Evolutionary conservation across 1,139 yeast species (phyloP).

Genomic region (Zygosaccharomyces pseudobailii): DNA sequence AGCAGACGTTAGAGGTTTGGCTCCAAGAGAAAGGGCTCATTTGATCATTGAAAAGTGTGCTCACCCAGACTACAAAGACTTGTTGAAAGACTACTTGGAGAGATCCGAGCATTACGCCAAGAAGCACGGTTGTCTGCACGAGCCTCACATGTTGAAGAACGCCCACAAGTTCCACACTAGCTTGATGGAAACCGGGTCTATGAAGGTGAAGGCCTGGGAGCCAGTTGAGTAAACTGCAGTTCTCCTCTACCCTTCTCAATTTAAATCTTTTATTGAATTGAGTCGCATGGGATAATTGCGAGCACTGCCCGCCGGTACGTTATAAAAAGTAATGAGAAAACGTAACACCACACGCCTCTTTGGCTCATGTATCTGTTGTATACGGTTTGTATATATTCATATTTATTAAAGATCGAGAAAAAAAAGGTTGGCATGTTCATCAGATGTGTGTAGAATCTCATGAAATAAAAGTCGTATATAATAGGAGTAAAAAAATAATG

Average conservation of each 20-base stretch:
- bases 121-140: conserved; percentile 78
- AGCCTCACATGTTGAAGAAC: conserved; percentile 86
- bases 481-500: no score
- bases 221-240: conserved; percentile 12
- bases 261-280: neutral
- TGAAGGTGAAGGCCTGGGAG: conserved; percentile 89
- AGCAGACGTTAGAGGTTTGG: conserved; percentile 91
- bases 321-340: neutral
- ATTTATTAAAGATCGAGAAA: neutral
- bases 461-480: no score
- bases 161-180: conserved; percentile 94
- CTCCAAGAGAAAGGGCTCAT: conserved; percentile 90
- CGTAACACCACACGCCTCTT: neutral
- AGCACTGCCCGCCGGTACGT: neutral
- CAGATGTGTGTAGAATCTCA: neutral
- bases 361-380: neutral
- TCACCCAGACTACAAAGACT: conserved; percentile 88
- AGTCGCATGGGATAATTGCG: neutral
- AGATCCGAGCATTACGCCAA: conserved; percentile 71
- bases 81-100: conserved; percentile 77
- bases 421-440: neutral
- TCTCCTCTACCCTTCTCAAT: neutral
- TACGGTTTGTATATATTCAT: neutral
- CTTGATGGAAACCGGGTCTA: conserved; percentile 88
- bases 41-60: conserved; percentile 83